These are phyloP conservation scores for Gloeostereum incarnatum DNA, from an alignment of 768 basidiomycete genomes.

Conservation along the genomic window DNA sequence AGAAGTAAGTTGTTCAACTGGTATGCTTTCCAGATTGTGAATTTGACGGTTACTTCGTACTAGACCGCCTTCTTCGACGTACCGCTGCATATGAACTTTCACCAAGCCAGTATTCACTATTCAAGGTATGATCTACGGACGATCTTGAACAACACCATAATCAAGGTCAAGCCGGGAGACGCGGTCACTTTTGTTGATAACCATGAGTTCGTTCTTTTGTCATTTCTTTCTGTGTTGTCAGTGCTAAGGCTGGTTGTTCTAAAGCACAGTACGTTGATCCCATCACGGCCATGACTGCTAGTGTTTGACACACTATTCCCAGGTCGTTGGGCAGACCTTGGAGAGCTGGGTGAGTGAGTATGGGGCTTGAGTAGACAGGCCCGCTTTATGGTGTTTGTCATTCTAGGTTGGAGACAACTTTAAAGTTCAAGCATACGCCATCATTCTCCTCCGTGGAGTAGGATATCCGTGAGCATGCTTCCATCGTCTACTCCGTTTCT, in stretches of 20 bases:
- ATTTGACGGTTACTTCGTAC: background rate
- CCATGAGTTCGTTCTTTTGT: slow-evolving; percentile 56
- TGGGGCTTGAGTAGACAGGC: background rate
- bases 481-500: background rate
- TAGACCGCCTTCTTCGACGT: slow-evolving; percentile 90
- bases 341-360: slow-evolving; percentile 67
- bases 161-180: slow-evolving; percentile 60
- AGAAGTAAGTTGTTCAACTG: slow-evolving; percentile 31
- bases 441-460: slow-evolving; percentile 60
- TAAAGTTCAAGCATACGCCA: slow-evolving; percentile 75
- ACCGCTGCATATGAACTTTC: slow-evolving; percentile 79
- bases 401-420: slow-evolving; percentile 57
- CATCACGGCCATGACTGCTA: slow-evolving; percentile 2
- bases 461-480: slow-evolving; percentile 61
- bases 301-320: slow-evolving; percentile 27
- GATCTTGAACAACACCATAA: slow-evolving; percentile 63
- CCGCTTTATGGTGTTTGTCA: background rate
- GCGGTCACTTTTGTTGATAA: slow-evolving; percentile 90
- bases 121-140: slow-evolving; percentile 66
- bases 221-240: background rate
- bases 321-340: slow-evolving; percentile 60
- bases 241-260: slow-evolving; percentile 3
- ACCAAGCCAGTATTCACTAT: slow-evolving; percentile 62
- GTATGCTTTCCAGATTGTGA: slow-evolving; percentile 3
- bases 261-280: slow-evolving; percentile 47